Evolutionary conservation across 139 green algal genomes (phyloP), one percentile per base, ranked within the genome.

Genomic region (Edaphochlamys debaryana): DNA sequence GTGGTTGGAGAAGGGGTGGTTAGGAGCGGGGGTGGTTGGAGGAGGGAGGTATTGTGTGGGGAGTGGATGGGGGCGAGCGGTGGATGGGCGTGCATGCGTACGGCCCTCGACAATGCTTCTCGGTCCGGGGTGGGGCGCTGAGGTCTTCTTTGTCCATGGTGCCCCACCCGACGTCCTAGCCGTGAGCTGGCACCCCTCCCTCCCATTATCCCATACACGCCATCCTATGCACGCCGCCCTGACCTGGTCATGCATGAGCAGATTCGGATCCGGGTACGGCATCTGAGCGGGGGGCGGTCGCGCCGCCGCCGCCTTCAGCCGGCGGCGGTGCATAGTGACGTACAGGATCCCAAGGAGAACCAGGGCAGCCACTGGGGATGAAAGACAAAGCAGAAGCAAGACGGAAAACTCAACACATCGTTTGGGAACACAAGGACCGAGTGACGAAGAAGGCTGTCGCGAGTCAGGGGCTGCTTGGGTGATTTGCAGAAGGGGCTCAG

Each of bases 171-270:
- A 54, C 48, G 15, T 15, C 9, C 48, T 9, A 9, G 48, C 48
- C 48, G 48, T 9, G 11, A 54, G 11, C 11, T 54, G 48, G 48
- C 48, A 15, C 15, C 48, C 48, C 11, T 23, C 9, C 9, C 9
- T 54, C 48, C 11, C 48, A 54, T 54, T 54, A 23, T 54, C 11
- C 9, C 48, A 9, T 23, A 54, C 48, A 54, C 48, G 15, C 15
- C 15, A 23, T 54, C 48, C 48, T 9, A 54, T 9, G 48, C 48
- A 54, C 48, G 11, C 11, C 48, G 15, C 48, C 67, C 56, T 2
- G 42, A 81, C 75, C 75, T 81, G 75, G 58, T 81, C 75, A 22
- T 81, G 75, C 17, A 81, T 41, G 30, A 81, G 32, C 0, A 81
- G 25, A 3, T 58, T 40, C 2, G 75, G 75, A 17, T 81, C 75